Conservation (phyloP, 345 rosid genomes). For the Anacardium occidentale region DNA sequence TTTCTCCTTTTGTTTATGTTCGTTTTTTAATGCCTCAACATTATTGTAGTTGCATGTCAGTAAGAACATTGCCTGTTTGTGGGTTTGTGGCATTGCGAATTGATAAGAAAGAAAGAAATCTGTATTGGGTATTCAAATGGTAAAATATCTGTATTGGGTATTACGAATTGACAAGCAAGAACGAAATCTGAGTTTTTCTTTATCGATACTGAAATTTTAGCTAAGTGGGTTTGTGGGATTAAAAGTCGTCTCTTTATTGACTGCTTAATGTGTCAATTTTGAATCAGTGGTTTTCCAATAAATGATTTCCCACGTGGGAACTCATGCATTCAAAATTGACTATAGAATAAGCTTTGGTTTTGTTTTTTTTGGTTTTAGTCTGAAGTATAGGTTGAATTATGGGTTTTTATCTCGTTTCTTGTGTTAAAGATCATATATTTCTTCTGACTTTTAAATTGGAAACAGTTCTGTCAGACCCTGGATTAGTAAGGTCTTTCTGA, state of each 20-base stretch:
- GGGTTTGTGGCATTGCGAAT: neutral
- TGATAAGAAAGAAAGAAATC: too few relatives aligned
- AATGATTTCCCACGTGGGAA: neutral
- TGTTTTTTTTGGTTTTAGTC: too few relatives aligned
- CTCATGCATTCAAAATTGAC: too few relatives aligned
- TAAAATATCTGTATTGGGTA: too few relatives aligned
- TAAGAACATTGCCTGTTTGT: neutral
- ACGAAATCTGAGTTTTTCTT: neutral
- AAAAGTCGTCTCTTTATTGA: neutral
- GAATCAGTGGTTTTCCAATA: too few relatives aligned
- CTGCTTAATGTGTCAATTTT: too few relatives aligned
- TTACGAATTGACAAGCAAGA: neutral
- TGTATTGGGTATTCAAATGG: too few relatives aligned
- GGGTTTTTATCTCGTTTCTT: neutral
- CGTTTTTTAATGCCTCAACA: neutral
- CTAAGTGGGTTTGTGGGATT: neutral
- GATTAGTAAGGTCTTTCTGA: neutral
- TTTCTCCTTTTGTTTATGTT: neutral
- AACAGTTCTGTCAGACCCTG: too few relatives aligned
- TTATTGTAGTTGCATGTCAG: neutral
- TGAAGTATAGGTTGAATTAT: too few relatives aligned
- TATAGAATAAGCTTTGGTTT: too few relatives aligned
- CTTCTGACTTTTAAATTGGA: neutral
- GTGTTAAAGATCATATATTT: neutral
- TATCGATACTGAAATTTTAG: neutral